Conservation (phyloP, 2,329 filamentous ascomycete species). For the Aspergillus neoniger region DNA sequence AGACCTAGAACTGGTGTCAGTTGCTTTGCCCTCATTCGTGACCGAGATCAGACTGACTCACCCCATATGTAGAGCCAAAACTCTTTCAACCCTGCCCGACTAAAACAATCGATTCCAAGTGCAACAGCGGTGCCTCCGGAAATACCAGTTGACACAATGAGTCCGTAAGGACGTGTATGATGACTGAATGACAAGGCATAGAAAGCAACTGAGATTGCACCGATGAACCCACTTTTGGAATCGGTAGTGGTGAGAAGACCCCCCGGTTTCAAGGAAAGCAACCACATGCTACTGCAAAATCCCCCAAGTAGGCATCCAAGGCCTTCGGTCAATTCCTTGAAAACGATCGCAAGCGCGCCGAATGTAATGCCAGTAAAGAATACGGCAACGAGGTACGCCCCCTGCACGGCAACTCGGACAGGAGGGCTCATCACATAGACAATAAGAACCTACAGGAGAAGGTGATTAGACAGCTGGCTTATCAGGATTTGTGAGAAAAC, state of each 20-base stretch:
- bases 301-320: constrained; percentile 86
- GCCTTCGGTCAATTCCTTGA: constrained; percentile 79
- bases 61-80: constrained; percentile 94
- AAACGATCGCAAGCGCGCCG: constrained; percentile 73
- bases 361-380: constrained; percentile 72
- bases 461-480: not conserved
- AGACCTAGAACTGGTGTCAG: constrained; percentile 51
- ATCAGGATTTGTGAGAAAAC: constrained; percentile 11
- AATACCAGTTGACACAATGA: constrained; percentile 78
- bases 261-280: constrained; percentile 74
- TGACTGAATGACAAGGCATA: constrained; percentile 78
- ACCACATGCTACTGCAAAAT: constrained; percentile 87
- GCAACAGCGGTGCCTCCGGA: constrained; percentile 76
- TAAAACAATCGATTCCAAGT: constrained; percentile 88
- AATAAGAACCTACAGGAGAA: constrained; percentile 63
- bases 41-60: constrained; percentile 35
- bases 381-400: constrained; percentile 79
- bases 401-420: constrained; percentile 73
- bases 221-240: constrained; percentile 74
- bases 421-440: constrained; percentile 85
- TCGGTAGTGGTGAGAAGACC: constrained; percentile 67
- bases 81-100: constrained; percentile 85
- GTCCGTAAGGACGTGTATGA: constrained; percentile 73
- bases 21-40: not conserved
- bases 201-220: constrained; percentile 65